Base-by-base conservation (phyloP, 768 basidiomycete species). In the Russula abietina region DNA sequence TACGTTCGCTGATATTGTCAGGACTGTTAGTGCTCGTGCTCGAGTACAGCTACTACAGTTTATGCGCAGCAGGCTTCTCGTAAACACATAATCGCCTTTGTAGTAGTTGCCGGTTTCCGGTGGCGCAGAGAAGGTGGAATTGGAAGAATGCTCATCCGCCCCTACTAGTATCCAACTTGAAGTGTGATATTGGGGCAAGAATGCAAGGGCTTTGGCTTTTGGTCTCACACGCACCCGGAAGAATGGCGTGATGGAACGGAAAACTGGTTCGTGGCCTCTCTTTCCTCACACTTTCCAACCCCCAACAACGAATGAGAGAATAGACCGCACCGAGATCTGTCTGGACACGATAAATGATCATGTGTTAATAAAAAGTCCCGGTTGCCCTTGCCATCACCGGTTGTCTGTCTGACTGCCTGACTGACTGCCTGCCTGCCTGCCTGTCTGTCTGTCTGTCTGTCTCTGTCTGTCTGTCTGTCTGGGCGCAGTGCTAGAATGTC, bases 291-390 rank as follows among this genome's bases (percentile, higher is more conserved):
- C 8, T 5, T 10, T 36, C n/a, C 19, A 22, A 33, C 51, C 22
- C 36, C n/a, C 36, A 33, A n/a, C 36, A 33, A n/a, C 32, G 30
- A 49, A 50, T 39, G 57, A 39, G 38, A n/a, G n/a, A 36, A 51
- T 19, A 52, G 51, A 50, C 33, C 58, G 49, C 14, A 50, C 33
- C 58, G 49, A 59, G 50, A 59, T 59, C 58, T 59, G 39, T 49
- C 39, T 28, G n/a, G 14, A n/a, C 58, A n/a, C 19, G 28, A 30
- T 30, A 5, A 5, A 30, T 30, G 28, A 30, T 30, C 28, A 30
- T 30, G 28, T 30, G 28, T 30, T 30, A 30, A 30, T 30, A 30
- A 30, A 30, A 30, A 30, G 28, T 30, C 28, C 28, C 28, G 28
- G 28, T 30, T 30, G 28, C 28, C 28, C 3, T 30, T 30, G 28